Percentiles rank a stretch among this genome's conserved stretches.
Conservation (phyloP, 305 asterid species). For the Solanum hybrid region DNA sequence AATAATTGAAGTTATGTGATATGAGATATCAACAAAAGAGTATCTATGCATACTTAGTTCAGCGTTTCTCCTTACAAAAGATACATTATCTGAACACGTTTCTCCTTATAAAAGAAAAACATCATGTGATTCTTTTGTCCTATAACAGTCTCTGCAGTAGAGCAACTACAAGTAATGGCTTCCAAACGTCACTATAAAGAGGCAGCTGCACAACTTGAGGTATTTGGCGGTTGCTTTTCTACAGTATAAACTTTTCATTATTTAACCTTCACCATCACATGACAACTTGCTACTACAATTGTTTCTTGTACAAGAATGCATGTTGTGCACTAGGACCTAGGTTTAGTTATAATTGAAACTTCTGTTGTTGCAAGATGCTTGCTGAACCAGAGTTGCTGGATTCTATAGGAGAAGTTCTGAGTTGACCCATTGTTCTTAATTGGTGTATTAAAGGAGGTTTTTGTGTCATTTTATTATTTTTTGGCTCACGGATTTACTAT, state of each 20-base stretch:
- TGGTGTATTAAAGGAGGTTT: neutral
- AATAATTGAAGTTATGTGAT: neutral
- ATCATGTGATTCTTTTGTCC: constrained; percentile 14
- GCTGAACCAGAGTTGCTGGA: neutral
- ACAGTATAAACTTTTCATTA: neutral
- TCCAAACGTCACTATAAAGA: constrained; percentile 96
- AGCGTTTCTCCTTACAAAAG: neutral
- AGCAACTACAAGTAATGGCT: constrained; percentile 98
- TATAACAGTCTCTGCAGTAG: constrained; percentile 88
- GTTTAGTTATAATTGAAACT: neutral
- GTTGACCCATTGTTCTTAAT: neutral
- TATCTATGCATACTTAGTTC: neutral
- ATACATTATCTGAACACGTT: constrained; percentile 6
- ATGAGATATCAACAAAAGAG: neutral
- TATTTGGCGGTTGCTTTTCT: constrained; percentile 20
- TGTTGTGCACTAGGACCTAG: neutral
- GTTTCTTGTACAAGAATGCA: neutral
- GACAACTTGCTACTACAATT: neutral
- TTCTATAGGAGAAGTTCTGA: neutral
- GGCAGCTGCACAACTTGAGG: constrained; percentile 99
- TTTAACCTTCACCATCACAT: neutral
- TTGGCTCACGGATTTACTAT: neutral
- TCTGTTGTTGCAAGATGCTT: neutral
- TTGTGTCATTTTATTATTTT: neutral
- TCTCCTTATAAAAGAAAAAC: neutral